Evolutionary conservation across 257 asterid species (phyloP), one percentile per base, ranked within the genome.

Genomic region (Euphrasia confusa): DNA sequence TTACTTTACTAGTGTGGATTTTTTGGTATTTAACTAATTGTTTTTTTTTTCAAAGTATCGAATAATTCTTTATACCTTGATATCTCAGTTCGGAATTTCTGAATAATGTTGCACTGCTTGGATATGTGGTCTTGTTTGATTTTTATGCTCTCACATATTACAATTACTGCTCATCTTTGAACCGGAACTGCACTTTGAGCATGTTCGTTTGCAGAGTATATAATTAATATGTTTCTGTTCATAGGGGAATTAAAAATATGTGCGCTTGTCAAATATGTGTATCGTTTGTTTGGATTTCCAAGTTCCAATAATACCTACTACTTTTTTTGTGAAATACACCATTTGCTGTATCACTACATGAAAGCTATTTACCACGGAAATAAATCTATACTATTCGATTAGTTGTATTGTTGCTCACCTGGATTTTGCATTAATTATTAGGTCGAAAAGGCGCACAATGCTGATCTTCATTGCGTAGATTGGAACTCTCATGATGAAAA

Each of bases 381-480:
- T 24, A 58, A 48, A 54, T 59, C 48, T 60, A 65, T 64, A 58
- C 68, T 61, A 33, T 44, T 69, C 47, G 68, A 33, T 56, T 69
- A 61, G 37, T 49, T 56, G 64, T 69, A 64, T 60, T 37, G 42
- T 56, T 40, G 21, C 54, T 75, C 65, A 59, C 62, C 64, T 67
- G 40, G 48, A 15, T 61, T 39, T 67, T 66, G 17, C 59, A 79
- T 74, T 42, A 63, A 67, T 70, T 54, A 40, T 66, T 77, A 93
- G 99, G 99, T 93, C 69, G 96, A 83, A 71, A 89, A 90, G 77
- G 99, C 99, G 8, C 96, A 89, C 77, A 75, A 77, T 70, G 94
- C 94, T 61, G 99, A 93, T 85, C 87, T 93, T 83, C 99, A 93
- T 67, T 93, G 99, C 52, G 99, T 93, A 50, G 99, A 93, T 72